phyloP scores from a whole-genome alignment of 2,329 filamentous ascomycete genomes.

The Epichloe glyceriae region DNA sequence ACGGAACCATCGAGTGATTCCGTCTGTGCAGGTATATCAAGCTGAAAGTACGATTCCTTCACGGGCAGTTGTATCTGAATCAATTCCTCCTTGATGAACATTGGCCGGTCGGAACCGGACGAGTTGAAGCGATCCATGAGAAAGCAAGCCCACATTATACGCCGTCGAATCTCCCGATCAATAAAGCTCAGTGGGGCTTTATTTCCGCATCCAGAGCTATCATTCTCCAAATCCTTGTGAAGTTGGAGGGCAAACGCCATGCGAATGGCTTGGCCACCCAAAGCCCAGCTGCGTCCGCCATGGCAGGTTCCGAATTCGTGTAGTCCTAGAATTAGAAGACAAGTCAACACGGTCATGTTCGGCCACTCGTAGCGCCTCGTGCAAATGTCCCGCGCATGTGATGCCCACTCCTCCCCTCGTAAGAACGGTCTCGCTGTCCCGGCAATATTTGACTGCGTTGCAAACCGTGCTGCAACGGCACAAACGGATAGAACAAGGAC shows the following conservation, averaged over 20 bases:
- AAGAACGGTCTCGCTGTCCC: slow-evolving; percentile 64
- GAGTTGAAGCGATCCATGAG: slow-evolving; percentile 97
- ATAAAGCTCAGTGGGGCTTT: slow-evolving; percentile 67
- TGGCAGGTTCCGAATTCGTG: slow-evolving; percentile 97
- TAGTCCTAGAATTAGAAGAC: slow-evolving; percentile 73
- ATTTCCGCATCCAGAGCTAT: slow-evolving; percentile 49
- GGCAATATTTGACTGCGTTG: slow-evolving; percentile 69
- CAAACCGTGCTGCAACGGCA: slow-evolving; percentile 89
- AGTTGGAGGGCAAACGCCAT: slow-evolving; percentile 96
- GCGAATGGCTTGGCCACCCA: slow-evolving; percentile 85
- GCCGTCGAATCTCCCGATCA: slow-evolving; percentile 80
- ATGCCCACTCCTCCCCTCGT: slow-evolving; percentile 84
- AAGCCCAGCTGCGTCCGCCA: slow-evolving; percentile 87
- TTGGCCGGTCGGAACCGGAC: slow-evolving; percentile 82
- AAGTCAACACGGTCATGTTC: slow-evolving; percentile 90
- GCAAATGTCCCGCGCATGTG: slow-evolving; percentile 74
- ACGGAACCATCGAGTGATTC: slow-evolving; percentile 67
- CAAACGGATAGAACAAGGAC: slow-evolving; percentile 90
- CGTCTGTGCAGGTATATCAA: slow-evolving; percentile 80
- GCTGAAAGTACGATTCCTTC: slow-evolving; percentile 77
- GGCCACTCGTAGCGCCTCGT: slow-evolving; percentile 83
- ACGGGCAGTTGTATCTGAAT: slow-evolving; percentile 83
- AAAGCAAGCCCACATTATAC: slow-evolving; percentile 98
- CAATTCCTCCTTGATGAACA: slow-evolving; percentile 81
- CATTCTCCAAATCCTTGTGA: slow-evolving; percentile 79